phyloP scores from a whole-genome alignment of 352 stramenopile species.

The Globisporangium solare region DNA sequence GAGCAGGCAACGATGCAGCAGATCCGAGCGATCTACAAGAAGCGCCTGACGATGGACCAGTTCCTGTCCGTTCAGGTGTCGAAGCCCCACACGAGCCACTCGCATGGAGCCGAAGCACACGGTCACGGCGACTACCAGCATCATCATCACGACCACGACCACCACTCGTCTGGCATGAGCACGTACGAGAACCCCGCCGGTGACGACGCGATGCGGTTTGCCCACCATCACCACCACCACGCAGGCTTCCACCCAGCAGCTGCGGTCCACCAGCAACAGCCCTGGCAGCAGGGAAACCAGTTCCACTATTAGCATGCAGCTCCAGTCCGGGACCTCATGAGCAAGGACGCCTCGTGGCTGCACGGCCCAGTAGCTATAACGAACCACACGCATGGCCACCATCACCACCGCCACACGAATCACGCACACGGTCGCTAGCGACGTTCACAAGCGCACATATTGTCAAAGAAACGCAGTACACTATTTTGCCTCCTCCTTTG shows the following conservation, averaged over 20 bases:
- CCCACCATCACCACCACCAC: conserved; percentile 9
- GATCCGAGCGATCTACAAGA: conserved; percentile 41
- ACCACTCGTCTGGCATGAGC: conserved; percentile 32
- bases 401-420: neutral
- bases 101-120: conserved; percentile 5
- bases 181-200: conserved; percentile 60
- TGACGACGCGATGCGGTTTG: conserved; percentile 31
- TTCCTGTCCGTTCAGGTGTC: conserved; percentile 64
- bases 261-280: neutral
- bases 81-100: conserved; percentile 26
- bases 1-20: conserved; percentile 57
- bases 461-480: conserved; percentile 3
- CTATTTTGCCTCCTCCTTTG: conserved; percentile 2
- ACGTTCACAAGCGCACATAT: no score
- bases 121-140: conserved; percentile 16
- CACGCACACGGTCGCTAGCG: no score
- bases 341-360: conserved; percentile 1
- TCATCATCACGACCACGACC: conserved; percentile 15
- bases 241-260: conserved; percentile 6
- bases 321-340: neutral
- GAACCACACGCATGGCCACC: neutral
- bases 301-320: conserved; percentile 2
- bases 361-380: neutral
- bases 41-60: conserved; percentile 31
- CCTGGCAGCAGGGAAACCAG: neutral